Base-by-base conservation (phyloP, 352 stramenopile genomes). In the Hyaloperonospora brassicae region DNA sequence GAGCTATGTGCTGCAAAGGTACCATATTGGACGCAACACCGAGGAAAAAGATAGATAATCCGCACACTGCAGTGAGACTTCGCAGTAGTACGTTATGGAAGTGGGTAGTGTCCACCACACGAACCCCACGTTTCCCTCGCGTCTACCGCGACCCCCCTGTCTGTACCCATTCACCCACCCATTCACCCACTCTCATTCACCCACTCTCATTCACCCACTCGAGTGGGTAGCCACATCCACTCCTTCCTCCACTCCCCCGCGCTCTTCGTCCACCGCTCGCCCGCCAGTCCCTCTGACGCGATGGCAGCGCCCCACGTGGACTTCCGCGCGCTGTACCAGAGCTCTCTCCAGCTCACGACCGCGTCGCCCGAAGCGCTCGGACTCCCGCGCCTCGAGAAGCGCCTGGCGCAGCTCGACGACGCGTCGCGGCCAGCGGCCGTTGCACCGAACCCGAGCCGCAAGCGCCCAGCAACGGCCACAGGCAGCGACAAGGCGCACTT, bases 251-350 rank as follows among this genome's bases (percentile, higher is more conserved):
- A 6, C 14, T 5, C 36, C 22, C 7, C n/a, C 22, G 21, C 13
- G 9, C 22, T 12, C 13, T 3, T 6, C 9, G 23, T 48, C 31
- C 34, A 17, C 17, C 17, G 17, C 12, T 23, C 24, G 11, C 23
- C 52, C 23, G 42, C 50, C 47, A 45, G 34, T 48, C 41, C 22
- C 46, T 52, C 23, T 52, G 17, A 38, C 49, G 54, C 45, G 36
- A 76, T 76, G 68, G 64, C 68, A 44, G 67, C 61, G 14, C 72
- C 69, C 43, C 73, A 91, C 47, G 65, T 89, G 57, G 80, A 93
- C 55, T 93, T 93, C 70, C 84, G 83, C 52, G 73, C 80, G 56
- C 66, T 93, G 51, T 93, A 93, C 64, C 79, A 93, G 68, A 91
- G 76, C 65, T 93, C 83, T 50, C 78, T 93, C 38, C 79, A 89